Conservation (phyloP, 352 stramenopile species). For the Pythium rhizo-oryzae region DNA sequence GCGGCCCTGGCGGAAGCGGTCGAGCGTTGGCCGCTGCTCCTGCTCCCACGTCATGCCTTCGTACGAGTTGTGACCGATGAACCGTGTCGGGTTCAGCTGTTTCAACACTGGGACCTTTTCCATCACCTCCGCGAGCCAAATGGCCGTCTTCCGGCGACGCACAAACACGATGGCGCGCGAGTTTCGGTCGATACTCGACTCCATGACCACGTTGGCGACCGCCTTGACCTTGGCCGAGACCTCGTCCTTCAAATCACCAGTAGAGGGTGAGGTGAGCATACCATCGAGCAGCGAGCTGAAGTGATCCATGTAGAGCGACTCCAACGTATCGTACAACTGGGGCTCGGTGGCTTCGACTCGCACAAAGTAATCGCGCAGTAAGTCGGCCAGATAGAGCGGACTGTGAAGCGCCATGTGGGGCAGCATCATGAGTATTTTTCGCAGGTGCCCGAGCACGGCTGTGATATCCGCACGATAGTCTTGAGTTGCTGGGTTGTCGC, state of each 20-base stretch:
- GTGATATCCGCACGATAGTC: not conserved
- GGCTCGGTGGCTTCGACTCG: conserved; percentile 9
- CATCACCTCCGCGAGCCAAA: conserved; percentile 68
- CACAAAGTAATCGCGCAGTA: conserved; percentile 16
- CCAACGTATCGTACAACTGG: not conserved
- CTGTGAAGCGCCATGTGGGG: conserved; percentile 13
- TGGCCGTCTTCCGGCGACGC: conserved; percentile 61
- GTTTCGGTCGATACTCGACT: conserved; percentile 50
- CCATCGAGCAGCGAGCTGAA: conserved; percentile 36
- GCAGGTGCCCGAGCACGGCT: conserved; percentile 22
- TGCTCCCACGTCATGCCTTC: conserved; percentile 84
- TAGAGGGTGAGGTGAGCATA: conserved; percentile 30
- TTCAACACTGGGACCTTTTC: conserved; percentile 52
- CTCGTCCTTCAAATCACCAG: conserved; percentile 27
- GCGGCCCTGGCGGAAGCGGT: conserved; percentile 63
- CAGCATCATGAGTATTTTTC: conserved; percentile 23
- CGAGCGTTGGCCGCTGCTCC: conserved; percentile 72
- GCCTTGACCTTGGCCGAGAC: conserved; percentile 61
- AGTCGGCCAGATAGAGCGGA: not conserved
- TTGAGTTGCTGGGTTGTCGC: not conserved
- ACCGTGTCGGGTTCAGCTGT: conserved; percentile 67
- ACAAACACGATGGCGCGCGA: conserved; percentile 85
- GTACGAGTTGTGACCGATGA: conserved; percentile 82
- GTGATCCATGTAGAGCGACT: conserved; percentile 29
- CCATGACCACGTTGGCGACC: conserved; percentile 49